Base-by-base conservation (phyloP, 208 protist genomes). In the Trypanosomatidae sp. region DNA sequence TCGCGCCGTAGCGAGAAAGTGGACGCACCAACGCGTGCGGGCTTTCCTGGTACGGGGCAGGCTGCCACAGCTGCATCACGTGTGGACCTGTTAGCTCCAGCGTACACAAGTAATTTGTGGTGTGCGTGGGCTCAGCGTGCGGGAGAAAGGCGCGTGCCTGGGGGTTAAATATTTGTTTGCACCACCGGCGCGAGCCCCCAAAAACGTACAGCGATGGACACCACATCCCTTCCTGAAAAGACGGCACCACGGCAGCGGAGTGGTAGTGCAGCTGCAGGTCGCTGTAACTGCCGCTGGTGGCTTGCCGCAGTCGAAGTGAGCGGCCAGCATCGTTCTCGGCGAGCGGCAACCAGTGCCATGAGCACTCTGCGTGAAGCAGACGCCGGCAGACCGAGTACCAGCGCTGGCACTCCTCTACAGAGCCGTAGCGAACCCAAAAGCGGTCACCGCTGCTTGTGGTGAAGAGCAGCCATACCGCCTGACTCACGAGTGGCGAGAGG, bases 401-500 rank as follows among this genome's bases (percentile, higher is more conserved):
- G 30, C 79, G 77, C 36, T 82, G 33, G 46, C 79, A 91, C 73
- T 87, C 75, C 44, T 80, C 76, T 6, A 36, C 67, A 19, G 73
- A 84, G 67, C 64, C 46, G 70, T 92, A 91, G 73, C 82, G 80
- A 1, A 92, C 66, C 90, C 90, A 94, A 62, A 94, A 92, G n/a
- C 72, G 77, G 75, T 92, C 84, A 1, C 86, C 82, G 17, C 46
- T 78, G 62, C 75, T 91, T 49, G 84, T 85, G 33, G 81, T 87
- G 60, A 94, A 73, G 53, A 91, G 72, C 59, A 91, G 60, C 72
- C 88, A 84, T 8, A 50, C 58, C 6, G 79, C 76, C 52, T 79
- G 74, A 4, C 41, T 13, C 15, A 60, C n/a, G 52, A 74, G 65
- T 17, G 77, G 69, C 22, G 83, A 76, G 17, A 28, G 71, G 77